Evolutionary conservation across 352 stramenopile species (phyloP), one percentile per base, ranked within the genome.

Genomic region (Phytophthora melonis): DNA sequence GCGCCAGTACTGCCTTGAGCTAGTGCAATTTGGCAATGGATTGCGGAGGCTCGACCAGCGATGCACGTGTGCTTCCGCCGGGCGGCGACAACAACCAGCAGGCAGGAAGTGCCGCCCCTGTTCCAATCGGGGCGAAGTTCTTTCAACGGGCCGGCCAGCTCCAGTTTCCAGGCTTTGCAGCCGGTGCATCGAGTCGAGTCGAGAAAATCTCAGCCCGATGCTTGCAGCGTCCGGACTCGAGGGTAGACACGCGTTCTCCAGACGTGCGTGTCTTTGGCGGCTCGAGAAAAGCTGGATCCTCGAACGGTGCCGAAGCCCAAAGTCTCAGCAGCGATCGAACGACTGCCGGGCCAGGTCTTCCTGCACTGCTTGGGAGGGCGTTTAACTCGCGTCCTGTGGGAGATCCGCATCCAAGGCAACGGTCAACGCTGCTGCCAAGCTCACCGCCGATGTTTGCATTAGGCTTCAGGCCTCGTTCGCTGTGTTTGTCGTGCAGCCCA

Each of bases 171-270:
- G 34, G 43, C 41, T 57, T 57, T 23, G 50, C 11, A 23, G 23
- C 23, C 23, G 8, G 21, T 36, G 23, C 50, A 19, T 47, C 30
- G 30, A 60, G 54, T 32, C 34, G n/a, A 16, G n/a, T 41, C 27
- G 27, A 32, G 27, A 34, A 39, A 65, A 66, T 19, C 59, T 34
- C 27, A 64, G 43, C 43, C 36, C 19, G 56, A 63, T 36, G 10
- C 5, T 55, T 57, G 59, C 45, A 54, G 45, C 59, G 9, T 41
- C 34, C 41, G 50, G 32, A 68, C 50, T 54, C 61, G 25, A 68
- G 49, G 21, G 21, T 61, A 68, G 61, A 68, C 34, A 68, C 53
- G 61, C 50, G 50, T 66, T 66, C 30, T 66, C 59, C 11, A 66
- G 59, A 16, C 9, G 34, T 60, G 61, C 61, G 34, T 68, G 50